Percentiles rank a stretch among this genome's conserved stretches.
These are phyloP conservation scores for Paecilomyces sp. DNA, from an alignment of 2,329 filamentous ascomycete genomes.

Conservation along the genomic window DNA sequence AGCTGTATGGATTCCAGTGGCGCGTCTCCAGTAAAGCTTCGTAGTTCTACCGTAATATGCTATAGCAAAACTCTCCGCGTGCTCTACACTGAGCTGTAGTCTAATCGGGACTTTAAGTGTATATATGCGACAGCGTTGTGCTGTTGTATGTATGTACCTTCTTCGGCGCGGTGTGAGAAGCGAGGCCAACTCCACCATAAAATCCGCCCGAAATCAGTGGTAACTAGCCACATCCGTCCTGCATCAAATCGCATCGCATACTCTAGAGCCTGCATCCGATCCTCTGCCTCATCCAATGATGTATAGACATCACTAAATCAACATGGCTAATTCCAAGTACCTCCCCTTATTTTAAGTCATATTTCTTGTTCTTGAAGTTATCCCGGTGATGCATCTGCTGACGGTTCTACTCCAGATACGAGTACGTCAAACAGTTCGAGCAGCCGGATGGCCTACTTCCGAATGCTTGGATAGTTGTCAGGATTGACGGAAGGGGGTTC, in stretches of 20 bases:
- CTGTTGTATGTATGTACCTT: too few relatives aligned
- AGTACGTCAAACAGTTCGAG: conserved; percentile 90
- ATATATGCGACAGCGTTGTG: too few relatives aligned
- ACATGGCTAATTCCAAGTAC: conserved; percentile 35
- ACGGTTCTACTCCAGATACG: conserved; percentile 57
- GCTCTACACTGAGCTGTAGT: too few relatives aligned
- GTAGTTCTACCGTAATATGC: too few relatives aligned
- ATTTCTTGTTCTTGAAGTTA: neutral
- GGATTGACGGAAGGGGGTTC: conserved; percentile 90
- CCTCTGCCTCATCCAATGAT: neutral
- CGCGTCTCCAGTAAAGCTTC: too few relatives aligned
- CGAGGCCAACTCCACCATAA: neutral
- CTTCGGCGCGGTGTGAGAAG: neutral
- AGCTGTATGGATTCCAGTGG: too few relatives aligned
- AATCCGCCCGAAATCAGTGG: neutral
- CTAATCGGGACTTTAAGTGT: too few relatives aligned
- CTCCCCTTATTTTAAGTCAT: neutral
- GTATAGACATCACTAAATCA: neutral
- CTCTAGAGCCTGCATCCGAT: neutral
- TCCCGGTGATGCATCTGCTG: neutral
- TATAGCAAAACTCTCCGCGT: too few relatives aligned
- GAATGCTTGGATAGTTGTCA: conserved; percentile 92
- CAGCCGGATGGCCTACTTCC: conserved; percentile 70
- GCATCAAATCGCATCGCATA: neutral
- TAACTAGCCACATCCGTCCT: neutral